Evolutionary conservation across 2,329 filamentous ascomycete genomes (phyloP).

Genomic region (Fusarium sp.): DNA sequence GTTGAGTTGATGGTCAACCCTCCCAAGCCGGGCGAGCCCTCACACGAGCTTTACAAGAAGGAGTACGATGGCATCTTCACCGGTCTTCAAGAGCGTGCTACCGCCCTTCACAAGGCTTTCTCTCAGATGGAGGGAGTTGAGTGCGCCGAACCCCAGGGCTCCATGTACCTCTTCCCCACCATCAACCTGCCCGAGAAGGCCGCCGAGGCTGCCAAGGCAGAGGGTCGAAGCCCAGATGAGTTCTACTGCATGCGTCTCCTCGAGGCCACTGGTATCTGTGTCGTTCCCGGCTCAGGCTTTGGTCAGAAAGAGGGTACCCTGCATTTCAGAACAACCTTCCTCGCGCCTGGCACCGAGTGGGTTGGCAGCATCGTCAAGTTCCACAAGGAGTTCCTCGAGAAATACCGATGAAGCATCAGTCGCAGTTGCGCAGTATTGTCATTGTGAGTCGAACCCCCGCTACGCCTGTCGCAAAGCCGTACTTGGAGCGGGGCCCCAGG

Average conservation of each 20-base stretch:
- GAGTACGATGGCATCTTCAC: conserved; percentile 88
- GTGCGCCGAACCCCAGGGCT: conserved; percentile 88
- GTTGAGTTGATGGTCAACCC: conserved; percentile 99
- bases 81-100: conserved; percentile 81
- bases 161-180: conserved; percentile 99
- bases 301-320: conserved; percentile 91
- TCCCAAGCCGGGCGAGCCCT: conserved; percentile 83
- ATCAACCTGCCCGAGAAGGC: conserved; percentile 84
- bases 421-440: not conserved
- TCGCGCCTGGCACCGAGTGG: conserved; percentile 97
- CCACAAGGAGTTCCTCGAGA: conserved; percentile 88
- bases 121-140: conserved; percentile 94
- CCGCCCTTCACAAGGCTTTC: conserved; percentile 90
- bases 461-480: not conserved
- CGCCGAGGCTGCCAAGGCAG: conserved; percentile 76
- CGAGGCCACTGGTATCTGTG: conserved; percentile 93
- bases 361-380: conserved; percentile 87
- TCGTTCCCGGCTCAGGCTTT: conserved; percentile 92
- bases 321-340: conserved; percentile 96
- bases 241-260: conserved; percentile 94
- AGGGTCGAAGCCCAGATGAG: conserved; percentile 83
- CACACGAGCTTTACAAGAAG: conserved; percentile 81
- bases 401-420: conserved; percentile 66
- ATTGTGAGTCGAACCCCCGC: not conserved
- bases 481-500: conserved; percentile 9